Evolutionary conservation across 257 asterid species (phyloP), one percentile per base, ranked within the genome.

Genomic region (Solanum okadae): DNA sequence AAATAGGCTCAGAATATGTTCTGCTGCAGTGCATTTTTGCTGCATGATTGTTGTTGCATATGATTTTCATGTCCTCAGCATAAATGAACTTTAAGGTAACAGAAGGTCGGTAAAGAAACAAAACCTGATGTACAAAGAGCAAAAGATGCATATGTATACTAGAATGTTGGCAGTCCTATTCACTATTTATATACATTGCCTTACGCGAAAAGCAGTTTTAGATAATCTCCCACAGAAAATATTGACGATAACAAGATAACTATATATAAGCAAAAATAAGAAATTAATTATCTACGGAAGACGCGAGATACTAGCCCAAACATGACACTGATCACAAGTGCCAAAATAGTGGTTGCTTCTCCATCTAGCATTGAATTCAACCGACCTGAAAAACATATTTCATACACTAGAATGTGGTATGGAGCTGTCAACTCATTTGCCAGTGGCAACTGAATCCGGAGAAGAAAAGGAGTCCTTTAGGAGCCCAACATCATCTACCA

Each of bases 401-500:
- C 93, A 92, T 10, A 87, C 92, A 33, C 94, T 92, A 38, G 95
- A 95, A 89, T 85, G 90, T 15, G 94, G 90, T 9, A 90, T 75
- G n/a, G 95, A 94, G 59, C 91, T 91, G 86, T 81, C 88, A 11
- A 67, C 82, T 86, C 88, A 90, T 73, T 92, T 90, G 89, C 82
- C 92, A 27, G 92, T 75, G 33, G 71, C 88, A 27, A 34, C 92
- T 0, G 98, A 93, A 84, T 88, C 95, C 2, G 95, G 92, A 4
- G 96, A 94, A 4, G 93, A 89, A 6, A 93, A 92, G 59, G 90
- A 87, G 46, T 86, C 93, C 88, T 92, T 91, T 29, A 89, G 76
- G 5, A 52, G 90, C 37, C 89, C 93, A 13, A 70, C 88, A 29
- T 93, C 95, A 68, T 93, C 96, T 33, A 89, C 92, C 89, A 93